A percentile compares a stretch with the other conserved stretches of the same genome.
These are phyloP conservation scores for Gymnopilus junonius DNA, from an alignment of 768 basidiomycete genomes.

Conservation along the genomic window DNA sequence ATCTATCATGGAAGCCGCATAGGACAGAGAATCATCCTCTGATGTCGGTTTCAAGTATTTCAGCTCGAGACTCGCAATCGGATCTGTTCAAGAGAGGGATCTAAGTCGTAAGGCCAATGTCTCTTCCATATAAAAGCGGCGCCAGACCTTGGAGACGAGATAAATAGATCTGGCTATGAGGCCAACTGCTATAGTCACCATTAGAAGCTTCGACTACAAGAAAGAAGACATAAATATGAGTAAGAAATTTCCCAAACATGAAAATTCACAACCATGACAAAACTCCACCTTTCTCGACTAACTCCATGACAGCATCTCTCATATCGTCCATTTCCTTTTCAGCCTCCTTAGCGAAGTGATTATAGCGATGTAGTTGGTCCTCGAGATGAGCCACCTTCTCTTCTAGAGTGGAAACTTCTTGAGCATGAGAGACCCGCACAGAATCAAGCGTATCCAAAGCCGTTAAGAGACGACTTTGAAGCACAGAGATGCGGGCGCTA, in stretches of 20 bases:
- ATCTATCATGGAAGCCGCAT: slow-evolving; percentile 49
- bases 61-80: neutral
- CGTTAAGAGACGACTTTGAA: slow-evolving; percentile 51
- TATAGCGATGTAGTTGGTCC: slow-evolving; percentile 41
- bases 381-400: slow-evolving; percentile 37
- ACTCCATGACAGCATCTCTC: slow-evolving; percentile 52
- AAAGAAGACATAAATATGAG: neutral
- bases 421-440: slow-evolving; percentile 39
- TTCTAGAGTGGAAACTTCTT: slow-evolving; percentile 41
- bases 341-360: slow-evolving; percentile 30
- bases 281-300: slow-evolving; percentile 64
- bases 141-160: slow-evolving; percentile 47
- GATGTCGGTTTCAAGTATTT: neutral
- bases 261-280: neutral
- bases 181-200: slow-evolving; percentile 47
- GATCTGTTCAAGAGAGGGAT: neutral
- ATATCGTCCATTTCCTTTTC: slow-evolving; percentile 58
- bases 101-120: neutral
- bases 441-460: slow-evolving; percentile 56
- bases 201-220: slow-evolving; percentile 48
- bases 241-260: neutral
- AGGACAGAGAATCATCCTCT: slow-evolving; percentile 37
- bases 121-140: neutral
- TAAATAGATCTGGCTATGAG: slow-evolving; percentile 46
- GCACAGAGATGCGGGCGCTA: slow-evolving; percentile 41